A percentile compares a stretch with the other conserved stretches of the same genome.
phyloP scores from a whole-genome alignment of 2,329 filamentous ascomycete genomes.

The Xylaria sp. region DNA sequence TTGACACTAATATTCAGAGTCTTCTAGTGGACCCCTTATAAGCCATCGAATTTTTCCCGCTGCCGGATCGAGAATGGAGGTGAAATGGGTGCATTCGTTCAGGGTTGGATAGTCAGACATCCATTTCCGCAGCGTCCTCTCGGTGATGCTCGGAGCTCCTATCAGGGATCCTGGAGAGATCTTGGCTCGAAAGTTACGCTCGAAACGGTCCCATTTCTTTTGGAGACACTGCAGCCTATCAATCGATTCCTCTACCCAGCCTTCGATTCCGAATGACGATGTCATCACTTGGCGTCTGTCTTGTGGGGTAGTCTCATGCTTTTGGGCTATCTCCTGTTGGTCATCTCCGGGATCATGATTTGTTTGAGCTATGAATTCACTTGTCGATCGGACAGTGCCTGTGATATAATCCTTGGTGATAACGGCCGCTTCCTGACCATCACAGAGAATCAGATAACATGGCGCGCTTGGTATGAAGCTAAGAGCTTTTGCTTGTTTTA shows the following conservation, averaged over 20 bases:
- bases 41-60: constrained; percentile 61
- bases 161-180: constrained; percentile 6
- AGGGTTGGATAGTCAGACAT: constrained; percentile 62
- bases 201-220: constrained; percentile 52
- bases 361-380: constrained; percentile 65
- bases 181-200: constrained; percentile 41
- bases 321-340: constrained; percentile 19
- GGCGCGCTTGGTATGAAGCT: constrained; percentile 59
- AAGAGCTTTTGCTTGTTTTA: constrained; percentile 46
- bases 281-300: constrained; percentile 26
- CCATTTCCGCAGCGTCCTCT: constrained; percentile 58
- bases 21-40: constrained; percentile 26
- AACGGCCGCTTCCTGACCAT: constrained; percentile 58
- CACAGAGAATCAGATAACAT: constrained; percentile 67
- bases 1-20: not conserved
- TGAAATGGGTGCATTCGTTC: constrained; percentile 69
- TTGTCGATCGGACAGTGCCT: constrained; percentile 57
- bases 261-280: constrained; percentile 41
- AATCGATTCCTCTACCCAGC: constrained; percentile 48
- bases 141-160: constrained; percentile 45
- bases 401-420: constrained; percentile 67
- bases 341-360: constrained; percentile 62
- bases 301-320: constrained; percentile 8
- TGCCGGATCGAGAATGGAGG: constrained; percentile 66
- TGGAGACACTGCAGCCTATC: constrained; percentile 52